Percentiles rank a stretch among this genome's conserved stretches.
Evolutionary conservation across 192 early-diverging fungal genomes (phyloP).

Genomic region (Coemansia sp.): DNA sequence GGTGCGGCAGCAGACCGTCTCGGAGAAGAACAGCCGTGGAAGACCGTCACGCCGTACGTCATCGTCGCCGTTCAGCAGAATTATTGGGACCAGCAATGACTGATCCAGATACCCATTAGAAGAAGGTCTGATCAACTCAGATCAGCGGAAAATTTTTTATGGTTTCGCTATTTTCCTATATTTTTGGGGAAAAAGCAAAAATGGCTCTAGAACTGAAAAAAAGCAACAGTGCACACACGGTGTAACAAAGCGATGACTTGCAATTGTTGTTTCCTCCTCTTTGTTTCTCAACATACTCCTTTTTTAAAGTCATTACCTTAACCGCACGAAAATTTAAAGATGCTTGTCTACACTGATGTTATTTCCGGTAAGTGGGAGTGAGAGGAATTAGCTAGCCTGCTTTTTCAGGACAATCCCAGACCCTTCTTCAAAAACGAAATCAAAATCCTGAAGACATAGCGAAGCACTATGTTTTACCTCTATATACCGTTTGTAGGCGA

Average conservation of each 20-base stretch:
- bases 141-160: constrained; percentile 24
- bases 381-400: constrained; percentile 13
- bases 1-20: constrained; percentile 39
- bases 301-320: constrained; percentile 6
- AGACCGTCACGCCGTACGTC: constrained; percentile 1
- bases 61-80: constrained; percentile 2
- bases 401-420: neutral
- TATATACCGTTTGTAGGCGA: constrained; percentile 57
- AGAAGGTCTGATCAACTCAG: neutral
- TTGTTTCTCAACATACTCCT: constrained; percentile 2
- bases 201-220: neutral
- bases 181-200: constrained; percentile 6
- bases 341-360: constrained; percentile 71
- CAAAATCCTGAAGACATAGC: too few relatives aligned
- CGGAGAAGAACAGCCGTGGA: constrained; percentile 12
- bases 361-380: constrained; percentile 66
- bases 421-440: neutral
- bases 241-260: neutral
- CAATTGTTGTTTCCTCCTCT: neutral
- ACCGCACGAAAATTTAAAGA: constrained; percentile 35
- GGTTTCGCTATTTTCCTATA: neutral
- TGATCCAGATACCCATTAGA: too few relatives aligned
- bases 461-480: neutral
- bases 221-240: neutral
- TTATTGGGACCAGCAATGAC: neutral